phyloP scores from a whole-genome alignment of 1,139 yeast genomes.

The Zhuliangozyma parablackwelliae region DNA sequence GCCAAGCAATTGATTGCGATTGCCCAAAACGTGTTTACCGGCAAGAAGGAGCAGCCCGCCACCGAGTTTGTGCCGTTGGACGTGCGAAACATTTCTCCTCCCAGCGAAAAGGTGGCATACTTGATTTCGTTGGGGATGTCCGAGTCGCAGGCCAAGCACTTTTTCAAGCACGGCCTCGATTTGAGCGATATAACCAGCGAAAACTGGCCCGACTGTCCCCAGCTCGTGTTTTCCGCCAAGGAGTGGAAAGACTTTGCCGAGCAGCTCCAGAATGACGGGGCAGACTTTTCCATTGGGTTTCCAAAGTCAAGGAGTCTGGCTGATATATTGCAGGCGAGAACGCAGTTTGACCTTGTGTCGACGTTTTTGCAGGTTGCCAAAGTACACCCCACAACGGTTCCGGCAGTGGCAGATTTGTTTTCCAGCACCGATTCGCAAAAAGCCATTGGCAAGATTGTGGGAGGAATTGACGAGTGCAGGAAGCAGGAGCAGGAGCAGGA shows the following conservation, averaged over 20 bases:
- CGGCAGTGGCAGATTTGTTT: conserved; percentile 48
- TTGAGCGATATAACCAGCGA: conserved; percentile 15
- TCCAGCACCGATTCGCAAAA: conserved; percentile 1
- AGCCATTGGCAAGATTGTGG: not conserved
- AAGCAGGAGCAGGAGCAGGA: not conserved
- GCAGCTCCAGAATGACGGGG: conserved; percentile 9
- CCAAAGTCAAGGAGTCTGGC: conserved; percentile 9
- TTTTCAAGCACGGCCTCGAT: conserved; percentile 26
- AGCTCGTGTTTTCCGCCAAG: conserved; percentile 19
- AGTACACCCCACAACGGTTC: conserved; percentile 46
- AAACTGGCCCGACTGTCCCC: conserved; percentile 22
- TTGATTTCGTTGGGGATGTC: conserved; percentile 43
- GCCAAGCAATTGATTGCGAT: conserved; percentile 36
- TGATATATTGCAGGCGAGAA: conserved; percentile 21
- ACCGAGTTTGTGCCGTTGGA: conserved; percentile 40
- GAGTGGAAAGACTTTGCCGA: conserved; percentile 18
- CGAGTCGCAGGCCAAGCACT: conserved; percentile 34
- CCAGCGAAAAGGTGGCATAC: conserved; percentile 47
- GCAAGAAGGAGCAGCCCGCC: conserved; percentile 21
- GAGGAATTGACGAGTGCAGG: no score
- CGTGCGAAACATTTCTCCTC: conserved; percentile 47
- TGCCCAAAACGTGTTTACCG: conserved; percentile 27
- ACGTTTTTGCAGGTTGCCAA: conserved; percentile 49
- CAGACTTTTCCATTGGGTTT: conserved; percentile 13
- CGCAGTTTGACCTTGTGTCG: conserved; percentile 32